Evolutionary conservation across 345 rosid genomes (phyloP).

Genomic region (Cardamine resedifolia): DNA sequence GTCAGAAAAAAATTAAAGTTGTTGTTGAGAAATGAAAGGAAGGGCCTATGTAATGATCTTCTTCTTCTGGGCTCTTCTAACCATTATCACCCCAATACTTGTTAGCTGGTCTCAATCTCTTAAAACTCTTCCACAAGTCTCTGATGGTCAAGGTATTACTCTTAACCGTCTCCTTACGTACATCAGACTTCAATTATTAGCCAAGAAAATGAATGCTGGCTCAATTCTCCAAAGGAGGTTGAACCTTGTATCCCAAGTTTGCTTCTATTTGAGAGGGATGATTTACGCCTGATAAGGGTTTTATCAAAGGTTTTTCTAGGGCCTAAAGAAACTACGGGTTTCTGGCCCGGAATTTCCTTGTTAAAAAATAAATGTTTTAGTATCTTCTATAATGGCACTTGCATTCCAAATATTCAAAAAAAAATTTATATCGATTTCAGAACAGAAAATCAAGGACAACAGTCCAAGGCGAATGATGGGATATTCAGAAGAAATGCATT

Average conservation of each 20-base stretch:
- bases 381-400: background rate
- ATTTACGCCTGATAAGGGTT: background rate
- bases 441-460: background rate
- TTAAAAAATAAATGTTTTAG: background rate
- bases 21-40: slow-evolving; percentile 52
- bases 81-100: slow-evolving; percentile 83
- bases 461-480: slow-evolving; percentile 38
- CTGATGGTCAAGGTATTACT: slow-evolving; percentile 23
- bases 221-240: background rate
- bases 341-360: background rate
- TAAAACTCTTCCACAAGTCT: slow-evolving; percentile 26
- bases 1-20: background rate
- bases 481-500: slow-evolving; percentile 22
- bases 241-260: background rate
- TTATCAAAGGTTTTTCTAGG: background rate
- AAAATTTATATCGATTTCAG: slow-evolving; percentile 2
- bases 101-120: slow-evolving; percentile 72
- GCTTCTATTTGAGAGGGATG: background rate
- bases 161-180: background rate
- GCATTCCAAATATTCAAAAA: background rate
- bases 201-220: background rate
- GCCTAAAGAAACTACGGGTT: background rate
- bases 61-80: slow-evolving; percentile 93
- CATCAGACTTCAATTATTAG: background rate
- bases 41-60: slow-evolving; percentile 73